phyloP scores from a whole-genome alignment of 148 eudicot genomes.

The Gaultheria prostrata region DNA sequence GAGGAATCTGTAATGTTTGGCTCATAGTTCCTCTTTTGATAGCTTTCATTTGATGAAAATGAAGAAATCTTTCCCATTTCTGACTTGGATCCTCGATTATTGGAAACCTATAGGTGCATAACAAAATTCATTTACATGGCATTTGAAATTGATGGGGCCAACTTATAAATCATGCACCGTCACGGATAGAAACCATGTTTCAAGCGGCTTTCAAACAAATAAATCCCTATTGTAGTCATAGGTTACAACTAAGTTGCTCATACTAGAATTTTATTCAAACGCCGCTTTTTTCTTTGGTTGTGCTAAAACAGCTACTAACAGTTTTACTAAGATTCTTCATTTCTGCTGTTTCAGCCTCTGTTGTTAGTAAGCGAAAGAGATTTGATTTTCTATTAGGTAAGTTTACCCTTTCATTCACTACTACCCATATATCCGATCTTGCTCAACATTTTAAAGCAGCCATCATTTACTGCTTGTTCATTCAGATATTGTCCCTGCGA shows the following conservation, averaged over 20 bases:
- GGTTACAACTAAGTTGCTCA: neutral
- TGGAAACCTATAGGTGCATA: neutral
- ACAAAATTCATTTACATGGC: neutral
- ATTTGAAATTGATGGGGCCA: neutral
- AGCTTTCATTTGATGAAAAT: neutral
- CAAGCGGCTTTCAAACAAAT: neutral
- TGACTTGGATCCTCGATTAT: neutral
- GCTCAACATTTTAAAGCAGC: neutral
- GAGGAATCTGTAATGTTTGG: neutral
- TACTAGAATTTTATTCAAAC: neutral
- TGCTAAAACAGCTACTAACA: neutral
- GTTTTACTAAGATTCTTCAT: conserved; percentile 15
- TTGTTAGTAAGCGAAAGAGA: conserved; percentile 52
- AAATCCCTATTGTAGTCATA: neutral
- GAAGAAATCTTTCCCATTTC: neutral
- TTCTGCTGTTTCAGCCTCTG: conserved; percentile 57
- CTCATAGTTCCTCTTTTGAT: neutral
- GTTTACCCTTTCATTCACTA: neutral
- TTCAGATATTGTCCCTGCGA: conserved; percentile 85
- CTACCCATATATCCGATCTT: neutral
- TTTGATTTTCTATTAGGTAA: conserved; percentile 87
- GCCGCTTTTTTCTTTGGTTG: neutral
- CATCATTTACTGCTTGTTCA: neutral
- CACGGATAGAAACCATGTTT: neutral
- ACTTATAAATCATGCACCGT: neutral